A percentile compares a stretch with the other conserved stretches of the same genome.
phyloP scores from a whole-genome alignment of 495 filamentous ascomycete species.

The Xylaria palmicola region DNA sequence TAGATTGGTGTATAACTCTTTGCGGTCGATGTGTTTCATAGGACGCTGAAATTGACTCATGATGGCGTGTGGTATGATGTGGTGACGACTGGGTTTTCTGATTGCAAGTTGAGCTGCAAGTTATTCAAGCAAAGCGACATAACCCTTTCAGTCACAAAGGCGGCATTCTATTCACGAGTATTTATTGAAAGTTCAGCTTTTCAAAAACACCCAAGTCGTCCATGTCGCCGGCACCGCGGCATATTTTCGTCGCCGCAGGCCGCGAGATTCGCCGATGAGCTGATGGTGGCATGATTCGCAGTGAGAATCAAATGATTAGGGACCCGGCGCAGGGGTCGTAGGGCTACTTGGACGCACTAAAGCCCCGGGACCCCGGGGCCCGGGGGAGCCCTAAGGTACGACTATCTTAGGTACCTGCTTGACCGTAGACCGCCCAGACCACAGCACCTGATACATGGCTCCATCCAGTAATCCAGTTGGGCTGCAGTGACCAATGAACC shows the following conservation, averaged over 20 bases:
- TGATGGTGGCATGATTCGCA: slow-evolving; percentile 15
- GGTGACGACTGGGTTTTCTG: neutral
- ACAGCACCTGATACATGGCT: too few species aligned
- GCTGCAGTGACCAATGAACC: too few species aligned
- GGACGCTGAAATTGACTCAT: slow-evolving; percentile 24
- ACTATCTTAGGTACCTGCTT: neutral
- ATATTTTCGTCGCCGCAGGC: slow-evolving; percentile 3
- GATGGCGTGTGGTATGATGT: neutral
- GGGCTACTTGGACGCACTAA: neutral
- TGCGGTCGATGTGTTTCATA: slow-evolving; percentile 64
- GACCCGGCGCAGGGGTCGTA: neutral
- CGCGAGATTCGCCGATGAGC: slow-evolving; percentile 4
- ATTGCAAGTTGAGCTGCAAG: neutral
- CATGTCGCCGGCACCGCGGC: too few species aligned
- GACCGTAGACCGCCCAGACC: too few species aligned
- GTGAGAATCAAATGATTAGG: slow-evolving; percentile 6
- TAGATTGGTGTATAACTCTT: slow-evolving; percentile 65
- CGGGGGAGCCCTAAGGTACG: neutral
- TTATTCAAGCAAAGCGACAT: neutral
- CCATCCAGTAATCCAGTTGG: too few species aligned
- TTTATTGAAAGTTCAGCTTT: neutral
- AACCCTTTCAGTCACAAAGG: neutral
- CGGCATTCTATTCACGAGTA: too few species aligned
- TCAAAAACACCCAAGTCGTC: neutral
- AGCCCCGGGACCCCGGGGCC: neutral